Conservation (phyloP, 805 yeast genomes). For the Ogataea naganishii region DNA sequence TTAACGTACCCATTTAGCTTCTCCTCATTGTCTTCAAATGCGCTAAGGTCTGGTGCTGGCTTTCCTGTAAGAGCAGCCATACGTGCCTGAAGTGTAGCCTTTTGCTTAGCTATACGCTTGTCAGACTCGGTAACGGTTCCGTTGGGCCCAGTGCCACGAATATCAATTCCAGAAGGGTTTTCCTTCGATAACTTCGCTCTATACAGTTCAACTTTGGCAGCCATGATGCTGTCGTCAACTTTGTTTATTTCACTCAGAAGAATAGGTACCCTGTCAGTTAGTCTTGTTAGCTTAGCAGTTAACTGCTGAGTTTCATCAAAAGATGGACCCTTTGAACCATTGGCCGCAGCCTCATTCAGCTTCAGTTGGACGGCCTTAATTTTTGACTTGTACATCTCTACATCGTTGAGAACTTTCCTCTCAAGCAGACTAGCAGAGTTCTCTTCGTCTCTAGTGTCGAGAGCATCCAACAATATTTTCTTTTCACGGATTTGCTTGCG, state of each 20-base stretch:
- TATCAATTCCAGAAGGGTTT: slow-evolving; percentile 59
- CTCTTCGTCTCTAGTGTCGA: slow-evolving; percentile 59
- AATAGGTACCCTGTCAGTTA: slow-evolving; percentile 65
- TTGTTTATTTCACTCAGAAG: slow-evolving; percentile 54
- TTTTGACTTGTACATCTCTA: slow-evolving; percentile 55
- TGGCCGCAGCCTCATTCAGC: slow-evolving; percentile 19
- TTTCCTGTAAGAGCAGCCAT: slow-evolving; percentile 93
- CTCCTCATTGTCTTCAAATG: slow-evolving; percentile 45
- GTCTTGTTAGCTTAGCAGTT: slow-evolving; percentile 45
- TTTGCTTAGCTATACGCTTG: slow-evolving; percentile 68
- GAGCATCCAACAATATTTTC: slow-evolving; percentile 58
- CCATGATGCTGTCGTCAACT: slow-evolving; percentile 61
- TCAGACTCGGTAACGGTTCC: slow-evolving; percentile 84
- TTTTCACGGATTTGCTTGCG: slow-evolving; percentile 65
- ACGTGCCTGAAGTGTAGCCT: slow-evolving; percentile 70
- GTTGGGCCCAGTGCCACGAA: slow-evolving; percentile 77
- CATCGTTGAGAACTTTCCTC: slow-evolving; percentile 39
- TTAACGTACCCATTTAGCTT: slow-evolving; percentile 44
- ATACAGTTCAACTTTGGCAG: slow-evolving; percentile 55
- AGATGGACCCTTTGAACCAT: slow-evolving; percentile 24
- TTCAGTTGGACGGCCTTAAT: slow-evolving; percentile 40
- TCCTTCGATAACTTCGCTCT: slow-evolving; percentile 46
- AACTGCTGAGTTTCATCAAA: slow-evolving; percentile 41
- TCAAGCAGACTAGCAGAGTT: slow-evolving; percentile 15
- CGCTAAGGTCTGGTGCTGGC: slow-evolving; percentile 34